A percentile compares a stretch with the other conserved stretches of the same genome.
Evolutionary conservation across 1,284 basidiomycete species (phyloP).

Genomic region (Coniferiporia sulphurascens): DNA sequence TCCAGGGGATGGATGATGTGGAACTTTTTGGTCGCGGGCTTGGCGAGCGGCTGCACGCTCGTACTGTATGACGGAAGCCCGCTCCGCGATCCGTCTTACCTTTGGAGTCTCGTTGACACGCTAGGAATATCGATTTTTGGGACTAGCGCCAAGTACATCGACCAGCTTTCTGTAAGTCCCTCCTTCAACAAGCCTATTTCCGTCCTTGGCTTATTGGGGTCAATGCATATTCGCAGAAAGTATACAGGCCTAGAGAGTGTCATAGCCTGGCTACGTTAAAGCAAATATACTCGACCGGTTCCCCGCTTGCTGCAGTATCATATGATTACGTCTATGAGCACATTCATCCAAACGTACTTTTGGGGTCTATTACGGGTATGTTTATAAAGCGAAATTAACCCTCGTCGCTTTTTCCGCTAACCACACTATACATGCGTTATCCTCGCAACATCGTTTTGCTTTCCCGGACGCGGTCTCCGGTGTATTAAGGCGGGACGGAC

Average conservation of each 20-base stretch:
- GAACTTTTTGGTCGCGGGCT: slow-evolving; percentile 73
- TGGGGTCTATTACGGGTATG: slow-evolving; percentile 77
- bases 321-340: slow-evolving; percentile 78
- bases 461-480: background rate
- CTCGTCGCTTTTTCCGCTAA: slow-evolving; percentile 13
- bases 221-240: slow-evolving; percentile 43
- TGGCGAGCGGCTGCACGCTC: slow-evolving; percentile 68
- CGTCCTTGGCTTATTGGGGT: too few species aligned
- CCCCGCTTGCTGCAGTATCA: slow-evolving; percentile 68
- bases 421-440: background rate
- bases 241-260: slow-evolving; percentile 60
- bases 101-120: slow-evolving; percentile 73
- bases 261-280: slow-evolving; percentile 58
- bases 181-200: slow-evolving; percentile 16
- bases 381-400: background rate
- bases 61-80: slow-evolving; percentile 86
- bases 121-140: slow-evolving; percentile 80
- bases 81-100: slow-evolving; percentile 59
- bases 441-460: background rate
- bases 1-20: slow-evolving; percentile 83
- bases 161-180: slow-evolving; percentile 61
- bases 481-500: slow-evolving; percentile 69
- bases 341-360: slow-evolving; percentile 61
- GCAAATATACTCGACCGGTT: slow-evolving; percentile 83
- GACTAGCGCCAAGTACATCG: slow-evolving; percentile 79